A percentile compares a stretch with the other conserved stretches of the same genome.
phyloP scores from a whole-genome alignment of 192 early-diverging fungal genomes.

The Coemansia sp. region DNA sequence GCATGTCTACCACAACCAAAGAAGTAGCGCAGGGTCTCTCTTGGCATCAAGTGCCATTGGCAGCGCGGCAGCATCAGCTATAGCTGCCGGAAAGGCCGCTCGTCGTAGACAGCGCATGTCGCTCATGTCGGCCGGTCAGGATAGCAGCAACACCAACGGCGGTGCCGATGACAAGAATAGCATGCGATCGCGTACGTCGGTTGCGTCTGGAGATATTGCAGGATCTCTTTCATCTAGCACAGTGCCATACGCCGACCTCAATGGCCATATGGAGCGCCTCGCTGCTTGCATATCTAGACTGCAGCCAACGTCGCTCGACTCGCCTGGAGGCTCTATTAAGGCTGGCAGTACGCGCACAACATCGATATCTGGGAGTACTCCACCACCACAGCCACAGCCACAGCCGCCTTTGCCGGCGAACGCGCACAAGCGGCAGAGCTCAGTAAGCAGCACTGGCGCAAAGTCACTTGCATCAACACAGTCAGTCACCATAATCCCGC shows the following conservation, averaged over 20 bases:
- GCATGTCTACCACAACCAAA: conserved; percentile 12
- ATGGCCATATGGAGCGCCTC: conserved; percentile 46
- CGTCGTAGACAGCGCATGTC: conserved; percentile 45
- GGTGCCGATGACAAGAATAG: conserved; percentile 46
- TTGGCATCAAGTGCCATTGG: conserved; percentile 7
- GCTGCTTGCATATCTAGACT: conserved; percentile 45
- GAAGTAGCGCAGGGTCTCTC: conserved; percentile 7
- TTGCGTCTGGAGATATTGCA: conserved; percentile 25
- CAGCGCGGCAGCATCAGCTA: conserved; percentile 42
- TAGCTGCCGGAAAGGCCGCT: conserved; percentile 26
- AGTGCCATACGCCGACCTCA: conserved; percentile 42
- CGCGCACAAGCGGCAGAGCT: conserved; percentile 33
- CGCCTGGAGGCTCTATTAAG: background rate
- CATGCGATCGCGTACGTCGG: conserved; percentile 34
- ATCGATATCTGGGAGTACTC: background rate
- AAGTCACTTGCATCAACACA: conserved; percentile 20
- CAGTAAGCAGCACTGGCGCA: conserved; percentile 21
- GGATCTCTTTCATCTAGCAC: conserved; percentile 8
- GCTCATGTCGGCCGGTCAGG: conserved; percentile 29
- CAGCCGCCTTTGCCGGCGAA: background rate
- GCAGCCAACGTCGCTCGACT: conserved; percentile 15
- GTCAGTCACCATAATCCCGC: conserved; percentile 11
- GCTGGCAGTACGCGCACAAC: background rate
- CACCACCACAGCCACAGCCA: background rate
- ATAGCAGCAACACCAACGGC: background rate